A percentile compares a stretch with the other conserved stretches of the same genome.
These are phyloP conservation scores for Schrenkiella parvula DNA, from an alignment of 345 rosid species.

Conservation along the genomic window DNA sequence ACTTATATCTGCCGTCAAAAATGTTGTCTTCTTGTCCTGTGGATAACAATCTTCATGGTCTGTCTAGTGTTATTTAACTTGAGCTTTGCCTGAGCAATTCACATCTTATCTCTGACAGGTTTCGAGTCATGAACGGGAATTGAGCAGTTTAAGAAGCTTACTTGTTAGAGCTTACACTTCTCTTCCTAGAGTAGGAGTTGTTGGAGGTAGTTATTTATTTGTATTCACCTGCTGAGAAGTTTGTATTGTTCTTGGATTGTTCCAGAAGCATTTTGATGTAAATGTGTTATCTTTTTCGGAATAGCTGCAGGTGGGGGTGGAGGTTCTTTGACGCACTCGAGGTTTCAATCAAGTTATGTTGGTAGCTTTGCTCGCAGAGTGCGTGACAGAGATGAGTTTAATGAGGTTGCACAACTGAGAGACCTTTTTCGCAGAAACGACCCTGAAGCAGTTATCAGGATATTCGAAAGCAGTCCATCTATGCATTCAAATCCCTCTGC, in stretches of 20 bases:
- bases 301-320: conserved; percentile 15
- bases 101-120: conserved; percentile 36
- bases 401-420: conserved; percentile 62
- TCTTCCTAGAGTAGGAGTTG: conserved; percentile 36
- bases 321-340: conserved; percentile 30
- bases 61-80: background rate
- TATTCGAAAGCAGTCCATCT: conserved; percentile 78
- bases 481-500: conserved; percentile 64
- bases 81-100: background rate
- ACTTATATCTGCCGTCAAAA: background rate
- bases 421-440: conserved; percentile 76
- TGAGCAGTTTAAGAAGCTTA: conserved; percentile 39
- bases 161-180: conserved; percentile 43
- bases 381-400: conserved; percentile 70
- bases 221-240: background rate
- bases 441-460: conserved; percentile 80
- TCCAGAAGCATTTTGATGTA: background rate
- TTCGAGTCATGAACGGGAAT: conserved; percentile 46
- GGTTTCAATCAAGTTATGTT: conserved; percentile 67
- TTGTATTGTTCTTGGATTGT: background rate
- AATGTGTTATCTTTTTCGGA: background rate
- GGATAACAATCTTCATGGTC: background rate
- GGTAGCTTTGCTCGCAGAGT: conserved; percentile 72
- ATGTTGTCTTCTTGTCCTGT: background rate
- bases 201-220: conserved; percentile 35